Evolutionary conservation across 2,329 filamentous ascomycete species (phyloP).

Genomic region (Fusarium redolens): DNA sequence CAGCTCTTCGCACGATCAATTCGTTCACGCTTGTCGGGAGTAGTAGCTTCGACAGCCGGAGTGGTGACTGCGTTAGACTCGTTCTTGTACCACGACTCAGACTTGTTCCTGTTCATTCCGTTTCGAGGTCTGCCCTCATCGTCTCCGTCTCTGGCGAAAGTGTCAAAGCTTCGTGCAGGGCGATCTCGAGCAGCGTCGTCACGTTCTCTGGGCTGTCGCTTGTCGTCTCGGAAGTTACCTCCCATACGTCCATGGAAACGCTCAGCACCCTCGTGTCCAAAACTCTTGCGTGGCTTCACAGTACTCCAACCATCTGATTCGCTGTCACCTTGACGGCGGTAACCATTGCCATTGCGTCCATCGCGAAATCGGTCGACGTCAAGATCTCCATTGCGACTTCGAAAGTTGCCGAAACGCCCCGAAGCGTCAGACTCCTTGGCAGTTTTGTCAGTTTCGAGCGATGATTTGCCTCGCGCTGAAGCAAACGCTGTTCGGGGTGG

Average conservation of each 20-base stretch:
- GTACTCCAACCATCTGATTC: constrained; percentile 80
- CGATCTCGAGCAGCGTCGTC: constrained; percentile 64
- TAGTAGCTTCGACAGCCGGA: constrained; percentile 41
- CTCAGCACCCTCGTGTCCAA: constrained; percentile 77
- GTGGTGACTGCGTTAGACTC: constrained; percentile 49
- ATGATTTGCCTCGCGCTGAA: constrained; percentile 72
- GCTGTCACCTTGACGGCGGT: constrained; percentile 66
- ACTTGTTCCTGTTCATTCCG: constrained; percentile 71
- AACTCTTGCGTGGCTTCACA: constrained; percentile 79
- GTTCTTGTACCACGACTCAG: constrained; percentile 81
- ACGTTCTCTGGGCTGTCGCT: constrained; percentile 62
- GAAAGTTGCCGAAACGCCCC: constrained; percentile 70
- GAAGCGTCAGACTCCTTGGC: constrained; percentile 62
- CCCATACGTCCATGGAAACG: constrained; percentile 76
- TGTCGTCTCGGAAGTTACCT: constrained; percentile 57
- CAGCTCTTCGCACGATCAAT: constrained; percentile 70
- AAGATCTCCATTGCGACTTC: constrained; percentile 61
- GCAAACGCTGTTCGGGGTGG: constrained; percentile 86
- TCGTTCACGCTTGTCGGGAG: constrained; percentile 61
- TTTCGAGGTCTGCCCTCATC: constrained; percentile 73
- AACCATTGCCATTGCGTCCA: constrained; percentile 58
- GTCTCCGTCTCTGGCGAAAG: constrained; percentile 58
- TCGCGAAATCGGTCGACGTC: constrained; percentile 66
- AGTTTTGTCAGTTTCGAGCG: constrained; percentile 65
- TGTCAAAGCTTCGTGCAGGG: constrained; percentile 62